Evolutionary conservation across 441 rosid genomes (phyloP).

Genomic region (Pelargonium hybrid): DNA sequence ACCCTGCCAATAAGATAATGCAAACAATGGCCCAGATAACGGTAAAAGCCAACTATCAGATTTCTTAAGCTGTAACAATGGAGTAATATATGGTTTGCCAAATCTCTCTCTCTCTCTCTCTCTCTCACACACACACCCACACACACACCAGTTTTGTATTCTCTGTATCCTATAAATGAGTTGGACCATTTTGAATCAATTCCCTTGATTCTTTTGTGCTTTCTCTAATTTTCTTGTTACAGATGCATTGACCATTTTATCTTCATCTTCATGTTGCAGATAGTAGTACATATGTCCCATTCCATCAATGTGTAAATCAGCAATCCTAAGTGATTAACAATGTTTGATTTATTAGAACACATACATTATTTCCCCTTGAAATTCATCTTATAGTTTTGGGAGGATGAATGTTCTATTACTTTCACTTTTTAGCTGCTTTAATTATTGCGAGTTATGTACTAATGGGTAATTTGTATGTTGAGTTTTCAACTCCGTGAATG

Average conservation of each 20-base stretch:
- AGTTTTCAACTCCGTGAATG: constrained; percentile 99
- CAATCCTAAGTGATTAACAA: too few species aligned
- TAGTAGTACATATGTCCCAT: too few species aligned
- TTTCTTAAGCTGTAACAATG: not conserved
- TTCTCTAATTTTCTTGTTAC: too few species aligned
- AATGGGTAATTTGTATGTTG: constrained; percentile 57
- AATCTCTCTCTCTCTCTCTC: not conserved
- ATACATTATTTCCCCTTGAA: too few species aligned
- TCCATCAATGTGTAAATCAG: too few species aligned
- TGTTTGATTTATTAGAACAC: too few species aligned
- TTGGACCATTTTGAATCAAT: too few species aligned
- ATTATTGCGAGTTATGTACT: constrained; percentile 42
- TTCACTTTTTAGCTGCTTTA: constrained; percentile 20
- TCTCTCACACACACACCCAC: too few species aligned
- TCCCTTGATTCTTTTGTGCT: not conserved
- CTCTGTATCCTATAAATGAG: not conserved
- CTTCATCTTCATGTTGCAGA: too few species aligned
- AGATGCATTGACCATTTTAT: too few species aligned
- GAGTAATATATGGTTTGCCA: not conserved
- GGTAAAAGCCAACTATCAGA: not conserved
- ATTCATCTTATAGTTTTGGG: too few species aligned
- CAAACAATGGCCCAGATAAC: not conserved
- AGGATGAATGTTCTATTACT: too few species aligned
- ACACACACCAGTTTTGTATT: not conserved
- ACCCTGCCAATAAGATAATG: not conserved